Base-by-base conservation (phyloP, 2,329 filamentous ascomycete species). In the Diaporthe sp. region DNA sequence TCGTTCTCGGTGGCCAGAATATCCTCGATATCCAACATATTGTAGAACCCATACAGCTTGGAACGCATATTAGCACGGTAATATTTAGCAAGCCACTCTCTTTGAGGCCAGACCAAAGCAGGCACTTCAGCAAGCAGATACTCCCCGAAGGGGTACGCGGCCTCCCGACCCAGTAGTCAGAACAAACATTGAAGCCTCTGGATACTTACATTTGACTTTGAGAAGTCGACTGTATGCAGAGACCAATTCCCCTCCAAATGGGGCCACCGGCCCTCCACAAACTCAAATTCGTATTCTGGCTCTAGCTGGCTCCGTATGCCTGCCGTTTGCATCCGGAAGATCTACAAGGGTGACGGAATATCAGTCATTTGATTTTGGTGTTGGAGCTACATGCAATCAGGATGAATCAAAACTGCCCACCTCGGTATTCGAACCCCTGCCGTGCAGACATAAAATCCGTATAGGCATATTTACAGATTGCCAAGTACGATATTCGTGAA, bases 261-360 rank as follows among this genome's bases (percentile, higher is more conserved):
- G 25, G 74, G 74, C 74, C 74, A 76, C 15, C 74, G 62, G 19
- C 74, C 74, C 46, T 76, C 74, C 42, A 76, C 74, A 53, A 76
- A 76, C 42, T 76, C 74, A 49, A 76, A 76, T 28, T 76, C 74
- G 7, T 70, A 76, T 39, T 76, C 74, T 25, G 74, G 74, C 34
- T 76, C 72, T 22, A 76, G 62, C 42, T 42, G 62, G 46, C 74
- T 74, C 42, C 74, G 55, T 62, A 76, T 74, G 62, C 70, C 74
- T 55, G 74, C 74, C 7, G 74, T 76, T 34, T 76, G 74, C 74
- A 76, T 74, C 10, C 74, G 74, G 22, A 76, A 76, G 34, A 76
- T 76, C 74, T 76, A 51, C 57, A 71, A 28, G 58, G 28, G 19
- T 25, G 58, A 72, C 28, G n/a, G 55, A 51, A 72, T 31, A 69